These are phyloP conservation scores for Vicia villosa DNA, from an alignment of 306 rosid species.

Conservation along the genomic window DNA sequence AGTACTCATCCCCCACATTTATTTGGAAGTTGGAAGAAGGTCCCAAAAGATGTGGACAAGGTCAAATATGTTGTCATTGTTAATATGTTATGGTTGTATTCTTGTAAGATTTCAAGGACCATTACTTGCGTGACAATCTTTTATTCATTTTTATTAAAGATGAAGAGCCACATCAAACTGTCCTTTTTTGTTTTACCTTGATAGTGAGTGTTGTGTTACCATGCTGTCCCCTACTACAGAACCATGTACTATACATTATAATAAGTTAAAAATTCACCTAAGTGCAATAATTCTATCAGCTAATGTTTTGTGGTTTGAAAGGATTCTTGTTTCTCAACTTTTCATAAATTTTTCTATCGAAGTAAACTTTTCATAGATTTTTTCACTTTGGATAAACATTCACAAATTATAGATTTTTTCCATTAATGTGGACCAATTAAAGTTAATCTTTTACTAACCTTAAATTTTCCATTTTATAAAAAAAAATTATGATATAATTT, in stretches of 20 bases:
- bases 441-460: not conserved
- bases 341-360: not conserved
- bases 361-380: not conserved
- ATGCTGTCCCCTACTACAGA: not conserved
- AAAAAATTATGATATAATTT: no score
- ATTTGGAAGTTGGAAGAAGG: slow-evolving; percentile 19
- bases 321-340: not conserved
- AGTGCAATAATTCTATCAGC: not conserved
- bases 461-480: not conserved
- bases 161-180: not conserved
- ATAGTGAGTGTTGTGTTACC: slow-evolving; percentile 4
- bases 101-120: slow-evolving; percentile 37
- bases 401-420: not conserved
- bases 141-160: slow-evolving; percentile 17
- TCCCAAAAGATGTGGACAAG: slow-evolving; percentile 44
- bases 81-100: slow-evolving; percentile 20
- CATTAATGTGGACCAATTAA: not conserved
- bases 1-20: not conserved
- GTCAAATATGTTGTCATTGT: slow-evolving; percentile 32
- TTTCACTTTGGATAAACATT: not conserved
- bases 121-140: slow-evolving; percentile 21
- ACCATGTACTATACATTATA: not conserved
- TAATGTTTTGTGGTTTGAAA: not conserved
- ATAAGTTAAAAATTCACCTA: not conserved
- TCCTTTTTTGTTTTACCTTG: slow-evolving; percentile 6